These are phyloP conservation scores for Allium cepa DNA, from an alignment of 106 monocot genomes.

Conservation along the genomic window DNA sequence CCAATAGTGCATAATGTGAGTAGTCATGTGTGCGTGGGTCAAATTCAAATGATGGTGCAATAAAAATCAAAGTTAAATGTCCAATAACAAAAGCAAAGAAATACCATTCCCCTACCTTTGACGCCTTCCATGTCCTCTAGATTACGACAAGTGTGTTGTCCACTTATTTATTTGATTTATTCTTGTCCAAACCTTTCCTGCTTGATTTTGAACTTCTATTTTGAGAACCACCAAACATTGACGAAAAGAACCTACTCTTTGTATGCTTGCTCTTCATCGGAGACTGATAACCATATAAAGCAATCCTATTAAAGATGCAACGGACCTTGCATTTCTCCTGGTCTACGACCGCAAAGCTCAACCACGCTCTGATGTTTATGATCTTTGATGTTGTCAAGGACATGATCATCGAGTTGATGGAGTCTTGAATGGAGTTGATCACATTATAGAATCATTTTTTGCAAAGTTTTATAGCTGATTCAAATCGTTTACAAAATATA, in stretches of 20 bases:
- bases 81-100: no score
- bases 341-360: no score
- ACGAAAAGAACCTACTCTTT: slow-evolving; percentile 28
- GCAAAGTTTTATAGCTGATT: no score
- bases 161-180: slow-evolving; percentile 60
- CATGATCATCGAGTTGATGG: no score
- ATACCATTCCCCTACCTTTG: slow-evolving; percentile 39
- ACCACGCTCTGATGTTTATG: no score
- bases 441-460: no score
- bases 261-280: slow-evolving; percentile 17
- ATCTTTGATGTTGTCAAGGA: no score
- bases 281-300: slow-evolving; percentile 25
- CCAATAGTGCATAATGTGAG: no score
- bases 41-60: background rate
- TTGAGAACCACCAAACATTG: slow-evolving; percentile 54
- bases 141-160: slow-evolving; percentile 77
- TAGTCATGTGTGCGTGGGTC: no score
- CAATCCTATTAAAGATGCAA: slow-evolving; percentile 49
- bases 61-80: no score
- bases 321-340: slow-evolving; percentile 49
- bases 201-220: slow-evolving; percentile 60
- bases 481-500: no score
- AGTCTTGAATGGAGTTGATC: no score
- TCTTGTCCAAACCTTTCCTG: slow-evolving; percentile 60
- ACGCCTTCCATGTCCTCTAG: slow-evolving; percentile 90